A percentile compares a stretch with the other conserved stretches of the same genome.
phyloP scores from a whole-genome alignment of 306 rosid genomes.

The Trichosanthes cucumerina region DNA sequence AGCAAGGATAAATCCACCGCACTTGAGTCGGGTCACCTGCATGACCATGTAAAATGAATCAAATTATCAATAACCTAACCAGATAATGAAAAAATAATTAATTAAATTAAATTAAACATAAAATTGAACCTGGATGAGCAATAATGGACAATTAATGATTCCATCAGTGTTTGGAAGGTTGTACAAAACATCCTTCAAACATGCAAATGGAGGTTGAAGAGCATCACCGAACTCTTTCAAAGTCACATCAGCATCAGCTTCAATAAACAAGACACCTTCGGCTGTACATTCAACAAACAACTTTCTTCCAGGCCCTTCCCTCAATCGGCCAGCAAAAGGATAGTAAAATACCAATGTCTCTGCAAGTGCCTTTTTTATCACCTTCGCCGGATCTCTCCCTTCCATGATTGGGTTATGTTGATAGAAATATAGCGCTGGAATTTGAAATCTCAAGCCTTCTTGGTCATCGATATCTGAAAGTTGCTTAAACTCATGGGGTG shows the following conservation, averaged over 20 bases:
- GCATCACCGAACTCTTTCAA: conserved; percentile 9
- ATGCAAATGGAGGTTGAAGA: conserved; percentile 9
- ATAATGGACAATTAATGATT: conserved; percentile 12
- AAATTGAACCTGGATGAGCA: conserved; percentile 17
- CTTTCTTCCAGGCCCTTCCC: neutral
- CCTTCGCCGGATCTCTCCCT: neutral
- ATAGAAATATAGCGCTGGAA: fast-evolving
- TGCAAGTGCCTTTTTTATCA: neutral
- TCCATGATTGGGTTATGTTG: neutral
- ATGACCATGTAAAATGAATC: no score
- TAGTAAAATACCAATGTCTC: neutral
- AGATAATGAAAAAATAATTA: no score
- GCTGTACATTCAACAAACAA: conserved; percentile 22
- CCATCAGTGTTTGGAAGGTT: conserved; percentile 8
- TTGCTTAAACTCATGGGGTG: neutral
- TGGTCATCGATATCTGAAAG: neutral
- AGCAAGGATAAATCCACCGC: conserved; percentile 24
- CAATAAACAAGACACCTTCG: conserved; percentile 18
- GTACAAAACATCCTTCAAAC: conserved; percentile 13
- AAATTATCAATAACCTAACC: no score
- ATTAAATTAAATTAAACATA: no score
- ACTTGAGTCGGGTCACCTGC: conserved; percentile 19
- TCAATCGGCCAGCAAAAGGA: neutral
- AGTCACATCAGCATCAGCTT: conserved; percentile 2
- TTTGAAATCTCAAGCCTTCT: neutral